phyloP scores from a whole-genome alignment of 345 rosid species.

The Eucalyptus marginata region DNA sequence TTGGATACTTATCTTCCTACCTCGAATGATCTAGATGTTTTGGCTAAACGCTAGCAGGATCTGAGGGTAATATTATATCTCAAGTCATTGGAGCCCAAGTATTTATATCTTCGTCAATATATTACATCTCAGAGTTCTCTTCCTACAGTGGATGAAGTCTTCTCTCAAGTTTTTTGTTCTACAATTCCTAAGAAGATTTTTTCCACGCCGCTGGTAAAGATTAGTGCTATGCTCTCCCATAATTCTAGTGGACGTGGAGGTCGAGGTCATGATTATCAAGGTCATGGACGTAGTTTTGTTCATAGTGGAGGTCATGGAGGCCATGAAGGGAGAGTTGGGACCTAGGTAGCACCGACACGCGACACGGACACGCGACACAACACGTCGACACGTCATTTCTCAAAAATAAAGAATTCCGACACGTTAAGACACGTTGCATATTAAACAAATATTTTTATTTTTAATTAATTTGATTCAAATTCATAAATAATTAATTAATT shows the following conservation, averaged over 20 bases:
- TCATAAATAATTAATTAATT: no score
- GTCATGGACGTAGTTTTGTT: no score
- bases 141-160: not conserved
- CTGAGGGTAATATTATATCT: not conserved
- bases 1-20: not conserved
- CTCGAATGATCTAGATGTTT: not conserved
- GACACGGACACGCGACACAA: no score
- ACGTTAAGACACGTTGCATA: no score
- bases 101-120: not conserved
- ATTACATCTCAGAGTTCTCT: not conserved
- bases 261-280: not conserved
- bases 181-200: not conserved
- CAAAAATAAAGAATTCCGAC: no score
- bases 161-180: not conserved
- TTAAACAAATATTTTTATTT: no score
- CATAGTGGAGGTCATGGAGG: not conserved
- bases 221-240: not conserved
- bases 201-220: not conserved
- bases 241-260: not conserved
- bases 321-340: no score
- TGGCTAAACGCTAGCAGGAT: not conserved
- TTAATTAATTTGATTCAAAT: no score
- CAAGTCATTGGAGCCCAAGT: not conserved
- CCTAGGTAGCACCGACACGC: no score
- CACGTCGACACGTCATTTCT: no score